Conservation (phyloP, 1,284 basidiomycete species). For the Ceratobasidium sp. region DNA sequence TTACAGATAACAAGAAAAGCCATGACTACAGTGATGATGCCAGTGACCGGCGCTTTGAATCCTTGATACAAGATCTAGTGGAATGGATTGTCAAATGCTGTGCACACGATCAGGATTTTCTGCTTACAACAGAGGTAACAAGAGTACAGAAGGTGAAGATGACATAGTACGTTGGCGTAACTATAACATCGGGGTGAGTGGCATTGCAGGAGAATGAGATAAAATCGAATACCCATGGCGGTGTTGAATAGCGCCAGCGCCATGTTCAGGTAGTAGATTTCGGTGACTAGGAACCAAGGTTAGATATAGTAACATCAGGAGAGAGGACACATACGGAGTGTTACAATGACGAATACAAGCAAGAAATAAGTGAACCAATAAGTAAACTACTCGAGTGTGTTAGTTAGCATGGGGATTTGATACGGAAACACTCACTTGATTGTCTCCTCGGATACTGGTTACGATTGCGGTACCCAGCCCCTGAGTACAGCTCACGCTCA, state of each 20-base stretch:
- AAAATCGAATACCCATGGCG: slow-evolving; percentile 84
- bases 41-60: slow-evolving; percentile 74
- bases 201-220: no score
- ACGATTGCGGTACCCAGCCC: slow-evolving; percentile 95
- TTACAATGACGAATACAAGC: slow-evolving; percentile 86
- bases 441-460: slow-evolving; percentile 86
- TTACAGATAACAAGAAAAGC: slow-evolving; percentile 64
- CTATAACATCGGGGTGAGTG: slow-evolving; percentile 60
- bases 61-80: slow-evolving; percentile 89
- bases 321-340: slow-evolving; percentile 74
- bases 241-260: slow-evolving; percentile 97
- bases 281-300: slow-evolving; percentile 70
- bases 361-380: slow-evolving; percentile 88
- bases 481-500: slow-evolving; percentile 95
- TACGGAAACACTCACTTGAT: slow-evolving; percentile 71
- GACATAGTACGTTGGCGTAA: slow-evolving; percentile 88
- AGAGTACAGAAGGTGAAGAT: slow-evolving; percentile 88
- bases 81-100: background rate
- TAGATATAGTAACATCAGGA: no score
- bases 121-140: slow-evolving; percentile 81
- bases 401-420: background rate
- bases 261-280: slow-evolving; percentile 97
- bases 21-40: slow-evolving; percentile 67
- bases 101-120: background rate
- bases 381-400: slow-evolving; percentile 56